phyloP scores from a whole-genome alignment of 768 basidiomycete species.

The Cyathus striatus region DNA sequence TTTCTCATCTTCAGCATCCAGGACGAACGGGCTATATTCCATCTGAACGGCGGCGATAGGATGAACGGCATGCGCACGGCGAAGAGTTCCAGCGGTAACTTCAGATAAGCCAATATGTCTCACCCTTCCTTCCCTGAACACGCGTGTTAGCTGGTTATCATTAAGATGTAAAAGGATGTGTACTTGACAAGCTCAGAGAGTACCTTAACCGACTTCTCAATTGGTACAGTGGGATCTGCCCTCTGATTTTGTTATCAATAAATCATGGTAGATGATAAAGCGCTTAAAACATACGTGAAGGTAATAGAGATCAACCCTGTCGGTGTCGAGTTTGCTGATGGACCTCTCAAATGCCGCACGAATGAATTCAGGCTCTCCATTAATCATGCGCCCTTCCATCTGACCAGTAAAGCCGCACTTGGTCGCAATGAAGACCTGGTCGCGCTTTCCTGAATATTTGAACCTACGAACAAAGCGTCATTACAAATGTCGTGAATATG shows the following conservation, averaged over 20 bases:
- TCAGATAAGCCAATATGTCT: conserved; percentile 51
- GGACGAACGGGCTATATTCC: conserved; percentile 45
- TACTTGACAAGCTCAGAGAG: conserved; percentile 52
- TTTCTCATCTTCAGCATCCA: conserved; percentile 40
- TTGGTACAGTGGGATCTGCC: conserved; percentile 36
- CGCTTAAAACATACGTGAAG: conserved; percentile 31
- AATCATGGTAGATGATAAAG: too few relatives aligned
- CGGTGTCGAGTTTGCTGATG: conserved; percentile 34
- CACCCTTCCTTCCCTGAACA: conserved; percentile 32
- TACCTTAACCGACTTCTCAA: too few relatives aligned
- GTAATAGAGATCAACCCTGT: conserved; percentile 41
- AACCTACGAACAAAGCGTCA: conserved; percentile 26
- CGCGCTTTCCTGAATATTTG: conserved; percentile 42
- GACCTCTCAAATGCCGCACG: conserved; percentile 30
- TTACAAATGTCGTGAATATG: neutral
- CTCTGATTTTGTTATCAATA: too few relatives aligned
- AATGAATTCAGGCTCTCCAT: conserved; percentile 33
- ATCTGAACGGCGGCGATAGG: conserved; percentile 46
- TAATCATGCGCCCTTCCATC: conserved; percentile 8
- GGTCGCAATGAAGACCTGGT: conserved; percentile 57
- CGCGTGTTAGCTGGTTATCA: too few relatives aligned
- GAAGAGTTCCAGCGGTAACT: conserved; percentile 37
- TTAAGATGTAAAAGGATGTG: too few relatives aligned
- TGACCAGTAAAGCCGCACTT: conserved; percentile 33
- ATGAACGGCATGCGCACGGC: conserved; percentile 45